These are phyloP conservation scores for Hydrangea macrophylla DNA, from an alignment of 148 eudicot genomes.

Conservation along the genomic window DNA sequence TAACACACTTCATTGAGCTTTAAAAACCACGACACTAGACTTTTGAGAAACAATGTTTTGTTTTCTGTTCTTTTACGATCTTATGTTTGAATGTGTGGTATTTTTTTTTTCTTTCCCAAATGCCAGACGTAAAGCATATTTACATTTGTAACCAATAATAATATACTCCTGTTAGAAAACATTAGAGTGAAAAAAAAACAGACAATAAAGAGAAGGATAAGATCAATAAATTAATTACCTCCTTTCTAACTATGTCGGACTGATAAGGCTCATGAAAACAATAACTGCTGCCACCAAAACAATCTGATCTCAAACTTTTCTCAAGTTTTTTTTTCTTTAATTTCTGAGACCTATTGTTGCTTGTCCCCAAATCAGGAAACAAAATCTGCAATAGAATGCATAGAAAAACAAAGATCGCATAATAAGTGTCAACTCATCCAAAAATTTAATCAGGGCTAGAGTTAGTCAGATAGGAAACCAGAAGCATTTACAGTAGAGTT, in stretches of 20 bases:
- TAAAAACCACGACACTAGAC: too few relatives aligned
- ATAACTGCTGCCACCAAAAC: conserved; percentile 23
- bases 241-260: conserved; percentile 16
- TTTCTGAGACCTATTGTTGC: conserved; percentile 21
- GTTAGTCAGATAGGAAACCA: not conserved
- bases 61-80: too few relatives aligned
- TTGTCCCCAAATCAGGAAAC: conserved; percentile 34
- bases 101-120: too few relatives aligned
- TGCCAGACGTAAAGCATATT: too few relatives aligned
- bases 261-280: conserved; percentile 16
- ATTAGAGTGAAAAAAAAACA: not conserved
- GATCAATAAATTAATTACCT: conserved; percentile 22
- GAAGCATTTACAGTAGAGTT: not conserved
- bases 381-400: conserved; percentile 30
- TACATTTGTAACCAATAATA: too few relatives aligned
- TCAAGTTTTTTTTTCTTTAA: conserved; percentile 29
- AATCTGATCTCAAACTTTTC: conserved; percentile 19
- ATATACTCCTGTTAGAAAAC: too few relatives aligned
- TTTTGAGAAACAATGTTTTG: too few relatives aligned
- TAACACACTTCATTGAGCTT: too few relatives aligned
- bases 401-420: not conserved
- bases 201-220: not conserved
- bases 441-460: not conserved
- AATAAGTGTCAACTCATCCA: not conserved
- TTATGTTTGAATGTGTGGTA: too few relatives aligned